Percentiles rank a stretch among this genome's conserved stretches.
Conservation (phyloP, 306 rosid genomes). For the Pueraria montana region DNA sequence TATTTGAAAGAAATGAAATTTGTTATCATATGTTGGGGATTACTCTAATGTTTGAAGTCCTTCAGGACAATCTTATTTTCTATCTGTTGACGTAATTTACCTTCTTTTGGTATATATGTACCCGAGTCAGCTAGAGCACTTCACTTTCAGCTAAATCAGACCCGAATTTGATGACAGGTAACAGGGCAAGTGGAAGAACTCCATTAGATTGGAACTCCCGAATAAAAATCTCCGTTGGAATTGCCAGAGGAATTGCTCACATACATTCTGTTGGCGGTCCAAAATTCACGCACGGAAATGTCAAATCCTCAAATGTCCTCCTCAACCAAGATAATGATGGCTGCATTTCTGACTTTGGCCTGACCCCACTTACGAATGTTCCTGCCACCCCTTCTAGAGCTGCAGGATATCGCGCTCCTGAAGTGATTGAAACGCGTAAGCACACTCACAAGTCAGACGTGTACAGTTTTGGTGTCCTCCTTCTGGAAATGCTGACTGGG, state of each 20-base stretch:
- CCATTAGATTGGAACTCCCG: constrained; percentile 83
- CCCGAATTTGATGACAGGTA: constrained; percentile 64
- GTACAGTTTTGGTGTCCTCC: constrained; percentile 88
- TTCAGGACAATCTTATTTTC: constrained; percentile 31
- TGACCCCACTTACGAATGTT: constrained; percentile 87
- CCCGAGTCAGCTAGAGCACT: neutral
- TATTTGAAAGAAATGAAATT: constrained; percentile 4
- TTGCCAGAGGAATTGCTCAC: constrained; percentile 87
- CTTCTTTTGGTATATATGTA: neutral
- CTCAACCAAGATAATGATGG: constrained; percentile 80
- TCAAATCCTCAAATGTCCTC: constrained; percentile 91
- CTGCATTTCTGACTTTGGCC: constrained; percentile 83
- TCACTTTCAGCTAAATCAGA: constrained; percentile 1
- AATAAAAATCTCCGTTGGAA: constrained; percentile 72
- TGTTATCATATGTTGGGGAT: neutral
- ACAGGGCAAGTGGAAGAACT: constrained; percentile 74
- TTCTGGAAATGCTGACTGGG: constrained; percentile 94
- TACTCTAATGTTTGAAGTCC: neutral
- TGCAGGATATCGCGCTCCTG: constrained; percentile 93
- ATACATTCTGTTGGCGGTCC: constrained; percentile 86
- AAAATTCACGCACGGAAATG: constrained; percentile 86
- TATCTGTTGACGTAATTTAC: neutral
- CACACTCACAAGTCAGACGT: constrained; percentile 94
- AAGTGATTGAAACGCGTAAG: constrained; percentile 87
- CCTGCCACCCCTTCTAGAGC: constrained; percentile 78